Evolutionary conservation across 805 yeast genomes (phyloP).

Genomic region (Saccharomycopsis lassenensis): DNA sequence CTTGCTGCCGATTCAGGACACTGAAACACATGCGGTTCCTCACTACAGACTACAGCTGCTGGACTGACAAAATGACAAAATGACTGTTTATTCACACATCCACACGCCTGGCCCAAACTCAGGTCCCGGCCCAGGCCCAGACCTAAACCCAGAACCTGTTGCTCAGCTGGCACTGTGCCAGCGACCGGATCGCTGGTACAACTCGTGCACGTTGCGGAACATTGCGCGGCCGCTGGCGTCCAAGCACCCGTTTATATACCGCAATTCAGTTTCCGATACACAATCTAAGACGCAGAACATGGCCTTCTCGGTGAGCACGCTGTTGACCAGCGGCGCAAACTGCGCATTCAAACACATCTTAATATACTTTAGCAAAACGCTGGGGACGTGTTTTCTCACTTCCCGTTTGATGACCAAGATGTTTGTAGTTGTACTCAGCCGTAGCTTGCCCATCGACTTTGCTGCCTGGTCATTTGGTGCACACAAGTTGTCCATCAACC

Average conservation of each 20-base stretch:
- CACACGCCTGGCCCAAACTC: no score
- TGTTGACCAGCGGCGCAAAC: slow-evolving; percentile 36
- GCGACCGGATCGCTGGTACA: slow-evolving; percentile 67
- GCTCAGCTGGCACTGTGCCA: no score
- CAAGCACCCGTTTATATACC: slow-evolving; percentile 47
- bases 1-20: no score
- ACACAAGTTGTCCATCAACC: slow-evolving; percentile 59
- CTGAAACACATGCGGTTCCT: no score
- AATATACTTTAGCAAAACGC: slow-evolving; percentile 49
- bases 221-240: slow-evolving; percentile 62
- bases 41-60: no score
- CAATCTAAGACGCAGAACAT: slow-evolving; percentile 58
- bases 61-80: no score
- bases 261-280: slow-evolving; percentile 55
- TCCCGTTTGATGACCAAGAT: slow-evolving; percentile 44
- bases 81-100: no score
- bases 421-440: slow-evolving; percentile 34
- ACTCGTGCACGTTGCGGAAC: slow-evolving; percentile 56
- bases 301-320: slow-evolving; percentile 37
- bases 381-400: slow-evolving; percentile 53
- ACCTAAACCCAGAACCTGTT: no score
- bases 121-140: no score
- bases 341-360: slow-evolving; percentile 39
- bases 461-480: slow-evolving; percentile 45
- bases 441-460: slow-evolving; percentile 21